Evolutionary conservation across 306 rosid species (phyloP).

Genomic region (Astragalus glycyphyllos): DNA sequence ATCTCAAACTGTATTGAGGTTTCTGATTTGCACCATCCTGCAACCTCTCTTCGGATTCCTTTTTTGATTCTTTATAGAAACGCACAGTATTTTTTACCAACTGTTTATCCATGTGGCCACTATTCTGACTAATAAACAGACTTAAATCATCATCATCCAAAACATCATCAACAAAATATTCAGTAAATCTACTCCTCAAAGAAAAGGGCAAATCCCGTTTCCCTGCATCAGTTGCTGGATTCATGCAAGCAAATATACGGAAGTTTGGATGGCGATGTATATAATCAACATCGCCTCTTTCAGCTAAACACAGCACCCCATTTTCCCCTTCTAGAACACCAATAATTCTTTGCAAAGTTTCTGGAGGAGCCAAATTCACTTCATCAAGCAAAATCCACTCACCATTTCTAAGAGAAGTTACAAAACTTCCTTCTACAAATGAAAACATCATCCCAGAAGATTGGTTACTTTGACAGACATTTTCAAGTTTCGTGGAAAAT

Average conservation of each 20-base stretch:
- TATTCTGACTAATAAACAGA: conserved; percentile 59
- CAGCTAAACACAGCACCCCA: conserved; percentile 86
- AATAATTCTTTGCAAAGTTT: conserved; percentile 87
- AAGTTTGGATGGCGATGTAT: conserved; percentile 82
- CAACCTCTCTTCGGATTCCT: conserved; percentile 78
- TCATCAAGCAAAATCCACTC: conserved; percentile 98
- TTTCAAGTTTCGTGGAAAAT: conserved; percentile 62
- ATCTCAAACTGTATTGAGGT: conserved; percentile 94
- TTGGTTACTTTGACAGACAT: conserved; percentile 52
- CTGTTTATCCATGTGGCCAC: conserved; percentile 44
- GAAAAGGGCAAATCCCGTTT: conserved; percentile 89
- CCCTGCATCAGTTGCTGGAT: conserved; percentile 99
- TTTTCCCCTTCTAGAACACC: conserved; percentile 94
- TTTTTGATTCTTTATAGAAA: conserved; percentile 79
- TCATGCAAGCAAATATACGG: conserved; percentile 97
- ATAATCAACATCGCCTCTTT: conserved; percentile 85
- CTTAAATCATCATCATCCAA: conserved; percentile 76
- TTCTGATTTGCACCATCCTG: conserved; percentile 95
- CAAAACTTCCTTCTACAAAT: conserved; percentile 93
- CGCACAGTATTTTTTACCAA: conserved; percentile 58
- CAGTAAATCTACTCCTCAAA: conserved; percentile 89
- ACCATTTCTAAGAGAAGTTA: conserved; percentile 84
- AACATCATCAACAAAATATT: conserved; percentile 89
- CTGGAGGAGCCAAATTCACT: conserved; percentile 96
- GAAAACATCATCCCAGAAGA: conserved; percentile 88